These are phyloP conservation scores for Pecoramyces ruminantium DNA, from an alignment of 192 early-diverging fungal species.

Conservation along the genomic window DNA sequence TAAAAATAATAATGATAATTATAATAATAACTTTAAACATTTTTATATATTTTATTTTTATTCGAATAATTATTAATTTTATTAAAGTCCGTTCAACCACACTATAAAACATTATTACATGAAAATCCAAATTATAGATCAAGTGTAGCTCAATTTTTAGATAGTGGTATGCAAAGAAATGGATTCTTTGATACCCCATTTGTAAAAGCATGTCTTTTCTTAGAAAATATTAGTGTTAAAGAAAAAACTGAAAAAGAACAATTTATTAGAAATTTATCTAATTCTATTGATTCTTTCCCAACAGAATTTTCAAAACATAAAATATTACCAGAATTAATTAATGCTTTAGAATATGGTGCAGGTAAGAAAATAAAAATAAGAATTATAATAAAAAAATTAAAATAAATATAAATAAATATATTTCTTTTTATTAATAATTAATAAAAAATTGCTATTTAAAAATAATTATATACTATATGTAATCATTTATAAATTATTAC, in stretches of 20 bases:
- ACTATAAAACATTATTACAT: slow-evolving; percentile 41
- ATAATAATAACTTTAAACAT: too few relatives aligned
- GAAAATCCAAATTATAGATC: slow-evolving; percentile 42
- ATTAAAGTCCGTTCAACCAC: background rate
- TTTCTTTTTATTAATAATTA: background rate
- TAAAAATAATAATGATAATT: too few relatives aligned
- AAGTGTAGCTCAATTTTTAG: slow-evolving; percentile 50
- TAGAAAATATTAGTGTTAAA: slow-evolving; percentile 87
- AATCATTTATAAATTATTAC: too few relatives aligned
- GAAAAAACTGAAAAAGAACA: slow-evolving; percentile 67
- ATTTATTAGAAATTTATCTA: slow-evolving; percentile 68
- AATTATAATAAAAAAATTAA: background rate
- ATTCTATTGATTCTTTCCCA: slow-evolving; percentile 59
- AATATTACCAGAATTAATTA: slow-evolving; percentile 77
- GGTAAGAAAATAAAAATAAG: slow-evolving; percentile 7
- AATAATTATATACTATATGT: too few relatives aligned
- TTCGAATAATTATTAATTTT: too few relatives aligned
- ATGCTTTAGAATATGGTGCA: slow-evolving; percentile 62
- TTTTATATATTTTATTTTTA: too few relatives aligned
- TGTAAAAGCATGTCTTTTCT: slow-evolving; percentile 58
- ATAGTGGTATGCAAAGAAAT: slow-evolving; percentile 29
- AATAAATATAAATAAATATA: background rate
- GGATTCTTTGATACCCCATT: slow-evolving; percentile 74
- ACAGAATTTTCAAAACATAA: slow-evolving; percentile 74
- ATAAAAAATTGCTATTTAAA: too few relatives aligned